Conservation (phyloP, 768 basidiomycete species). For the Multifurca ochricompacta region DNA sequence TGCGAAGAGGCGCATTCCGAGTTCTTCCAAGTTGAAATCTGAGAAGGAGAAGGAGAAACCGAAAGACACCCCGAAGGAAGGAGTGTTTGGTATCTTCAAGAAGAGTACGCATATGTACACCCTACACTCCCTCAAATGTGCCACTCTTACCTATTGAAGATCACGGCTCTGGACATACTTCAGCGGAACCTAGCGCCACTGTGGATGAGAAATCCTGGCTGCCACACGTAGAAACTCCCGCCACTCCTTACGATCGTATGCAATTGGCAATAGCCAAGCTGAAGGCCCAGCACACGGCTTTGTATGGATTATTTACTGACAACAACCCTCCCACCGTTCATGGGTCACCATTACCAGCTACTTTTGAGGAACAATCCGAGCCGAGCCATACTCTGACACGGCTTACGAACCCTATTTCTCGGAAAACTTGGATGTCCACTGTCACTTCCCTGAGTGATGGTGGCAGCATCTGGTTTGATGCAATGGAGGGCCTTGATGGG, state of each 20-base stretch:
- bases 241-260: constrained; percentile 35
- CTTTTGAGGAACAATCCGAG: constrained; percentile 42
- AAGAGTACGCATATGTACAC: constrained; percentile 15
- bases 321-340: constrained; percentile 21
- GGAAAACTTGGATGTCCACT: constrained; percentile 22
- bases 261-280: constrained; percentile 43
- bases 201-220: constrained; percentile 12
- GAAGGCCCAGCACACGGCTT: constrained; percentile 49
- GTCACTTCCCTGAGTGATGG: constrained; percentile 25
- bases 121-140: neutral
- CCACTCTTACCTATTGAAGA: constrained; percentile 1
- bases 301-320: constrained; percentile 34
- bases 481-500: constrained; percentile 50
- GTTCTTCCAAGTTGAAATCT: constrained; percentile 28
- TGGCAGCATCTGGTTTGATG: constrained; percentile 69
- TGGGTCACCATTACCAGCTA: constrained; percentile 35
- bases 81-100: constrained; percentile 24
- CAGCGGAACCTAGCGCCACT: neutral
- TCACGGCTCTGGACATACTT: constrained; percentile 1
- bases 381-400: constrained; percentile 19
- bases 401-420: constrained; percentile 9
- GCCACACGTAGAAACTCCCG: constrained; percentile 7
- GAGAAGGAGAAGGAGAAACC: constrained; percentile 43
- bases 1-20: constrained; percentile 28
- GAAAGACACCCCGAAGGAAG: constrained; percentile 61